Base-by-base conservation (phyloP, 495 filamentous ascomycete species). In the Penicillium herquei region DNA sequence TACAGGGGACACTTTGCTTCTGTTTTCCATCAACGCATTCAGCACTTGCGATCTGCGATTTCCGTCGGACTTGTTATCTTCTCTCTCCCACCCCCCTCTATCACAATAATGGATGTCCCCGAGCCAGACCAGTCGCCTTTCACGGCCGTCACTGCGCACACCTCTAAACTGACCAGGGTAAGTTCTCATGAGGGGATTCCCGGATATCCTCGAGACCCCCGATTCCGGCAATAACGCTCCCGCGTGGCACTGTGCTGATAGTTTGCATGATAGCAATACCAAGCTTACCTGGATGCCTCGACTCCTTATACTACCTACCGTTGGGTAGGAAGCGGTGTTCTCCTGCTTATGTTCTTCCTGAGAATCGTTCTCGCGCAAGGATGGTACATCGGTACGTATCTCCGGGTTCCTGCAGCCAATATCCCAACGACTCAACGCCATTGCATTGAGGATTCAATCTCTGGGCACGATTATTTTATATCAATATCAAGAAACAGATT, bases 321-420 rank as follows among this genome's bases (percentile, higher is more conserved):
- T 75, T 98, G 94, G 94, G 75, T 86, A 51, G 84, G 87, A 71
- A 96, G 92, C 14, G 87, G 63, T 18, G 82, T 84, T 9, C 78
- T 88, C 26, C 82, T 98, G 51, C 49, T 88, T 52, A 13, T 90
- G 51, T 97, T 98, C 82, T 91, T 92, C 69, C 66, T 93, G 55
- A 85, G 94, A 61, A 92, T 98, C 62, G 76, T 98, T 61, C 52
- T 95, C 16, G 89, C 92, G 46, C 91, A 96, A 77, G 94, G 94
- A 68, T 98, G 94, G 94, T 98, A 98, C 65, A 97, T 98, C 53
- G 92, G 93, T 98, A 81, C 58, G 86, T 60, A 14, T 54, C 14
- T 3, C 34, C 41, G 7, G 14, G 33, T 10, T 14, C 31, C 31
- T 37, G 10, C 21, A 26, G 31, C 37, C n/a, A 41, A 40, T 21